Base-by-base conservation (phyloP, 2,329 filamentous ascomycete species). In the Amauroascus verrucosus region DNA sequence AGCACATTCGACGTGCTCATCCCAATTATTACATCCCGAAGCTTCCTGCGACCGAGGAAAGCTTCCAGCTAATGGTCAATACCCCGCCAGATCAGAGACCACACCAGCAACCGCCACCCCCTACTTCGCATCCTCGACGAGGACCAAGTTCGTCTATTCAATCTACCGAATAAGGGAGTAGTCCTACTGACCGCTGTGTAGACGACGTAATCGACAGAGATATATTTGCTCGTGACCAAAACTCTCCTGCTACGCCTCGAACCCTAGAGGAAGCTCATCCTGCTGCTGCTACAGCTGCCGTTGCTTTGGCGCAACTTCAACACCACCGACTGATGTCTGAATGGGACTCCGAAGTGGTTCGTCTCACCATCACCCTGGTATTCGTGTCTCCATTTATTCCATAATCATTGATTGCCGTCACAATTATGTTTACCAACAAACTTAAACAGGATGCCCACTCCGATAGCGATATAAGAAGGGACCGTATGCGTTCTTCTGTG, bases 11-110 rank as follows among this genome's bases (percentile, higher is more conserved):
- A 64, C 85, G 93, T 70, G 91, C 93, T 61, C 93, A 98, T 70
- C 91, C 91, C 57, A 89, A 95, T 70, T 86, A 96, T 70, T 97
- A 97, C 74, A 95, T 98, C 63, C 84, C 93, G 48, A 96, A 97
- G 80, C 85, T 97, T 63, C 91, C 93, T 61, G 93, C 93, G 47
- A 98, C 91, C 62, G 91, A 96, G 72, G 91, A 97, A 74, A 96
- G 89, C 82, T 96, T 98, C 72, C 77, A 86, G 65, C 78, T 95
- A 69, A 97, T 97, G 93, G 88, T 97, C 70, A 94, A 83, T 70
- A 89, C 88, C 60, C 85, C 88, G 58, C 90, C 87, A 9, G 84
- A 84, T 57, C 84, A 88, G 68, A 80, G 80, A 64, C 80, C 78
- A 43, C 79, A 79, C 58, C 72, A 74, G 54, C 75, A 73, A 37